Conservation (phyloP, 2,329 filamentous ascomycete genomes). For the Xylaria sp. region DNA sequence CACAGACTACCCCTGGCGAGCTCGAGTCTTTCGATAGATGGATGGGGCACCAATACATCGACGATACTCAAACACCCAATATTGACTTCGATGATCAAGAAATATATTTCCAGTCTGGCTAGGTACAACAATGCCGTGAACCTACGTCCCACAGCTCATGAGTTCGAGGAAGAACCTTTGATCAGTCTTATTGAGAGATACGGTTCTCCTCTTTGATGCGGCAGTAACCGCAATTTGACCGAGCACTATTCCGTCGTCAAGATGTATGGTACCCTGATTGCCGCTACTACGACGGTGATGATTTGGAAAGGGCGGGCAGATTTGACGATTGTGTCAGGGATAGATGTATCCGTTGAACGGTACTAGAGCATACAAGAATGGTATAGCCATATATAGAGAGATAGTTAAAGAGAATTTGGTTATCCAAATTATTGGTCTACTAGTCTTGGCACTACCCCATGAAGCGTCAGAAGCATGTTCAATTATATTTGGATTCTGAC, state of each 20-base stretch:
- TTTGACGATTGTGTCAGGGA: not conserved
- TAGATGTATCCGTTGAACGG: not conserved
- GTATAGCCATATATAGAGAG: not conserved
- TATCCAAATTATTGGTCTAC: not conserved
- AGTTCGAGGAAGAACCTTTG: constrained; percentile 38
- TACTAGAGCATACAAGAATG: constrained; percentile 1
- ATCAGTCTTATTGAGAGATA: constrained; percentile 31
- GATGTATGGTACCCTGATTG: constrained; percentile 35
- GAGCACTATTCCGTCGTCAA: constrained; percentile 29
- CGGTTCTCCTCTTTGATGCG: not conserved
- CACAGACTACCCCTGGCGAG: not conserved
- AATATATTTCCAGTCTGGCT: not conserved
- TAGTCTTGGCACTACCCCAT: too few species aligned
- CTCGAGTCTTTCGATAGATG: not conserved
- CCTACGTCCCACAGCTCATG: constrained; percentile 40
- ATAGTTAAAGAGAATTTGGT: not conserved
- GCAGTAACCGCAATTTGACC: not conserved
- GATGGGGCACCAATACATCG: not conserved
- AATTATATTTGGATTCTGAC: not conserved
- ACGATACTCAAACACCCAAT: not conserved
- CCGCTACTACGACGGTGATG: not conserved
- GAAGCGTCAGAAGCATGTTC: not conserved
- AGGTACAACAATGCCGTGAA: not conserved
- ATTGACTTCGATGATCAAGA: not conserved
- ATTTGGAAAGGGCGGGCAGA: not conserved